These are phyloP conservation scores for Apiotrichum brassicae DNA, from an alignment of 1,284 basidiomycete genomes.

Conservation along the genomic window DNA sequence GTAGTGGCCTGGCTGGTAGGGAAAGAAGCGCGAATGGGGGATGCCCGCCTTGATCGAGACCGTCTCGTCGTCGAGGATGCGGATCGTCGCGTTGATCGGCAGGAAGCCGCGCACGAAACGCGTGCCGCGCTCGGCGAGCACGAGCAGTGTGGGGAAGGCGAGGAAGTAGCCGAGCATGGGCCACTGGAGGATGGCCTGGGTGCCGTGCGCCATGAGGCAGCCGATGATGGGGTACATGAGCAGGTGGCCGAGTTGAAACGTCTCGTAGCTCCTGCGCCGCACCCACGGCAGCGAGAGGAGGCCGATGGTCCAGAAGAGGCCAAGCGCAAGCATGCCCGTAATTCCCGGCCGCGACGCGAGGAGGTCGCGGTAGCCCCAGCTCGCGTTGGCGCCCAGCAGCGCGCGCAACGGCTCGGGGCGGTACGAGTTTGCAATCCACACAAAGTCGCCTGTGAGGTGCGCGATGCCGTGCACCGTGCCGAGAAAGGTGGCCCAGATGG, in stretches of 20 bases:
- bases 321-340: constrained; percentile 22
- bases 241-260: constrained; percentile 29
- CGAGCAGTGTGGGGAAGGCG: constrained; percentile 29
- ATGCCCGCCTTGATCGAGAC: constrained; percentile 22
- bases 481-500: constrained; percentile 18
- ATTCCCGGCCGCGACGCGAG: constrained; percentile 19
- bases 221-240: constrained; percentile 34
- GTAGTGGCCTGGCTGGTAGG: constrained; percentile 25
- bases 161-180: constrained; percentile 34
- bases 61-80: constrained; percentile 24
- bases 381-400: constrained; percentile 10
- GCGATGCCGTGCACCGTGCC: constrained; percentile 28
- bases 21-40: constrained; percentile 16
- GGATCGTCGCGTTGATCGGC: constrained; percentile 19
- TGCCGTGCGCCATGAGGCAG: constrained; percentile 26
- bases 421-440: constrained; percentile 18
- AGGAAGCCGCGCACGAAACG: constrained; percentile 20
- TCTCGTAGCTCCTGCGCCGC: constrained; percentile 22
- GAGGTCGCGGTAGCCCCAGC: constrained; percentile 16
- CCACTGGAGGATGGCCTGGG: constrained; percentile 21
- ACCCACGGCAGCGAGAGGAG: constrained; percentile 18
- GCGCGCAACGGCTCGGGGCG: constrained; percentile 15
- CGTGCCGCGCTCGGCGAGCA: constrained; percentile 21
- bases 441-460: constrained; percentile 25
- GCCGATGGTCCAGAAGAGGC: constrained; percentile 22